Conservation (phyloP, 208 protist species). For the Crithidia thermophila region DNA sequence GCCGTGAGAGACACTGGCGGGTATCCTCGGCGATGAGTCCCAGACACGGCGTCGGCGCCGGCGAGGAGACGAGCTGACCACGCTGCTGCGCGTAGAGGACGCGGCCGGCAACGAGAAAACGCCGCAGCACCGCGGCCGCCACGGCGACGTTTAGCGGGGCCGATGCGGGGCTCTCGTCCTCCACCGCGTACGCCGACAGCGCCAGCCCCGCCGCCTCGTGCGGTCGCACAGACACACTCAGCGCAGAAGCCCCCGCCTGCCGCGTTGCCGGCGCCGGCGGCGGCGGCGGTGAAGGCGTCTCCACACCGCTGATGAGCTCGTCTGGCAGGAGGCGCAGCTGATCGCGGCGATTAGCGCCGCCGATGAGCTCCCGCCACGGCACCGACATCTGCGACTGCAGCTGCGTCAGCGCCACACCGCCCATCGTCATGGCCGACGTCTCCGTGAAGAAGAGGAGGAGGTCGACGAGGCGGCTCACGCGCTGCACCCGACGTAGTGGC, state of each 20-base stretch:
- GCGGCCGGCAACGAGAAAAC: constrained; percentile 26
- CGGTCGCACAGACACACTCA: background rate
- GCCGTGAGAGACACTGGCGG: constrained; percentile 13
- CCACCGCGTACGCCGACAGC: constrained; percentile 22
- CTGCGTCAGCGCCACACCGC: constrained; percentile 27
- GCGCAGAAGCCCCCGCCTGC: no score
- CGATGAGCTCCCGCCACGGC: constrained; percentile 42
- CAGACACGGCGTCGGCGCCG: background rate
- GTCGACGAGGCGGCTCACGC: constrained; percentile 46
- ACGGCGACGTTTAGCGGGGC: constrained; percentile 13
- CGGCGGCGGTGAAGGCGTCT: background rate
- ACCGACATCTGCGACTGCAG: constrained; percentile 29
- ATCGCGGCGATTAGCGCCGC: constrained; percentile 22
- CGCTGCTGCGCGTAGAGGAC: constrained; percentile 15
- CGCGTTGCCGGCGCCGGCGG: background rate
- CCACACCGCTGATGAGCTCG: background rate
- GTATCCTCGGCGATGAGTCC: constrained; percentile 28
- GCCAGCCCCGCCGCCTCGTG: background rate
- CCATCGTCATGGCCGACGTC: constrained; percentile 28
- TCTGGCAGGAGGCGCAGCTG: constrained; percentile 32
- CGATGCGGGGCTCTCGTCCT: constrained; percentile 10
- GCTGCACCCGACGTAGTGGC: constrained; percentile 38
- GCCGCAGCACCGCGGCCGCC: constrained; percentile 23
- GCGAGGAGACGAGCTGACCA: background rate
- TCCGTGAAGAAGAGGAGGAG: constrained; percentile 66